Evolutionary conservation across 768 basidiomycete species (phyloP).

Genomic region (Mycena capillaripes): DNA sequence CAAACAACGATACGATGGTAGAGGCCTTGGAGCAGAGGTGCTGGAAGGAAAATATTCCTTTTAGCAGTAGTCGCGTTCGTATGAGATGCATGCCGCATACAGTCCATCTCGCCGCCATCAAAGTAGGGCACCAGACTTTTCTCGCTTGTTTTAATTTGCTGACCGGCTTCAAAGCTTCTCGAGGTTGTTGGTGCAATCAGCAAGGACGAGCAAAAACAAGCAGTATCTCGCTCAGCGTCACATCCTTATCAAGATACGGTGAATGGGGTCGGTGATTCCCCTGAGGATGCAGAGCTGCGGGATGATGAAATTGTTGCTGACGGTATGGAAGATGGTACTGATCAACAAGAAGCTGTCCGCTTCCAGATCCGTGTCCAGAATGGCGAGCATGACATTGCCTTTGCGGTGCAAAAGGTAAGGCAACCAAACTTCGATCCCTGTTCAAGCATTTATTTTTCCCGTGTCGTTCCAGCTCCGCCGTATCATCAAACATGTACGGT

Average conservation of each 20-base stretch:
- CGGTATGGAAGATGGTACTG: too few species aligned
- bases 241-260: conserved; percentile 27
- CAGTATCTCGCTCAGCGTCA: conserved; percentile 44
- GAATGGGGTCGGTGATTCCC: conserved; percentile 22
- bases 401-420: neutral
- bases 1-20: conserved; percentile 40
- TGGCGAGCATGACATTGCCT: neutral
- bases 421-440: neutral
- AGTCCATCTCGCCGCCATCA: conserved; percentile 37
- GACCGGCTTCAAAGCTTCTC: conserved; percentile 43
- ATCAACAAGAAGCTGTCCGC: too few species aligned
- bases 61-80: conserved; percentile 19
- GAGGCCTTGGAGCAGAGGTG: conserved; percentile 18
- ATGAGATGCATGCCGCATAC: conserved; percentile 42
- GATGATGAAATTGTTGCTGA: too few species aligned
- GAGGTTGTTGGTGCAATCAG: conserved; percentile 47
- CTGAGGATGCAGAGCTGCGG: too few species aligned
- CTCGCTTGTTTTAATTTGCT: neutral
- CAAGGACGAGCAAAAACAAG: conserved; percentile 35
- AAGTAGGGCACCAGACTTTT: conserved; percentile 22
- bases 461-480: conserved; percentile 42
- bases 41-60: conserved; percentile 8
- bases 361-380: too few species aligned
- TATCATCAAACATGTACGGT: conserved; percentile 40
- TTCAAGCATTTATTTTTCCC: neutral